phyloP scores from a whole-genome alignment of 805 yeast genomes.

The Starmerella bombicola region DNA sequence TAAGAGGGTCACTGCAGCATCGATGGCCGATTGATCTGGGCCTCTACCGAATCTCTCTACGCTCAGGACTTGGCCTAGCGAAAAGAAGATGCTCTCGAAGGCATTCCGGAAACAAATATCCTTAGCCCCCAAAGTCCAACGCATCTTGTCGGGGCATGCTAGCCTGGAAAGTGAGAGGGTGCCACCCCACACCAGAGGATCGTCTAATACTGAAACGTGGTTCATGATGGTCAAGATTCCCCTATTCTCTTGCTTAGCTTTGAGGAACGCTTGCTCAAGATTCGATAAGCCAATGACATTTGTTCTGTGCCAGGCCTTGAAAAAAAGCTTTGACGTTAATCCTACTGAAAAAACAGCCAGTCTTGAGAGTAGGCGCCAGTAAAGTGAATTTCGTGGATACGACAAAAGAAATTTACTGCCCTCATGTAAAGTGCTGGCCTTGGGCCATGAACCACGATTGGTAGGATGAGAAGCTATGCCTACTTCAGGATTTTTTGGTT shows the following conservation, averaged over 20 bases:
- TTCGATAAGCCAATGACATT: slow-evolving; percentile 48
- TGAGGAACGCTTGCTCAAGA: slow-evolving; percentile 50
- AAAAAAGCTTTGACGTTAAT: slow-evolving; percentile 47
- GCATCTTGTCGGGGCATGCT: slow-evolving; percentile 47
- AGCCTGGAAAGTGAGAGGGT: slow-evolving; percentile 61
- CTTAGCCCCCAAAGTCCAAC: slow-evolving; percentile 94
- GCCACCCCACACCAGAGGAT: slow-evolving; percentile 80
- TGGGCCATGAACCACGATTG: too few relatives aligned
- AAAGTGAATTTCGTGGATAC: slow-evolving; percentile 44
- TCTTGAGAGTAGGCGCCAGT: slow-evolving; percentile 61
- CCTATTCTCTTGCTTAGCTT: slow-evolving; percentile 53
- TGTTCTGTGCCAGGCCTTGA: slow-evolving; percentile 53
- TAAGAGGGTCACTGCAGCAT: slow-evolving; percentile 68
- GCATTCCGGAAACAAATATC: slow-evolving; percentile 58
- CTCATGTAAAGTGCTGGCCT: too few relatives aligned
- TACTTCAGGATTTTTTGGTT: too few relatives aligned
- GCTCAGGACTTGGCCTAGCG: slow-evolving; percentile 77
- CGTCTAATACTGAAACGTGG: slow-evolving; percentile 63
- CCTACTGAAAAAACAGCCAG: slow-evolving; percentile 57
- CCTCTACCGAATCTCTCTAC: slow-evolving; percentile 85
- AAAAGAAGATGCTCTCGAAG: slow-evolving; percentile 42
- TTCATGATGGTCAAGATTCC: slow-evolving; percentile 80
- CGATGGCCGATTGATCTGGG: slow-evolving; percentile 81
- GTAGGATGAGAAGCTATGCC: too few relatives aligned
- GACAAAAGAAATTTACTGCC: slow-evolving; percentile 53